These are phyloP conservation scores for Auriscalpium microsporum DNA, from an alignment of 768 basidiomycete genomes.

Conservation along the genomic window DNA sequence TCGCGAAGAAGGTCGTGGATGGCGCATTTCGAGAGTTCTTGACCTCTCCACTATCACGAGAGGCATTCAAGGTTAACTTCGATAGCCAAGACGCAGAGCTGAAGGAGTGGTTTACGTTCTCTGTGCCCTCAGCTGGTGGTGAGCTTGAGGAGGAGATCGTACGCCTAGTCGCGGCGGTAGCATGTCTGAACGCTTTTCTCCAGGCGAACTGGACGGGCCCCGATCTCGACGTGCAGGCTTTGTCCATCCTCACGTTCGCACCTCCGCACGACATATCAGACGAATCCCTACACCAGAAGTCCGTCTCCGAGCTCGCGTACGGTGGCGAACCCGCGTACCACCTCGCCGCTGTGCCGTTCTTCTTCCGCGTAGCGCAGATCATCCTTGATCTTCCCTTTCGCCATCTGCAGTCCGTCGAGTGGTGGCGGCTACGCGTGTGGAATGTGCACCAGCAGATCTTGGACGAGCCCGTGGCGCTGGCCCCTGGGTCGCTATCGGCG, in stretches of 20 bases:
- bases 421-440: conserved; percentile 81
- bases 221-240: conserved; percentile 50
- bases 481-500: conserved; percentile 31
- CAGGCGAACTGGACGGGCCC: conserved; percentile 98
- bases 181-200: conserved; percentile 82
- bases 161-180: conserved; percentile 59
- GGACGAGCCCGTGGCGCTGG: conserved; percentile 70
- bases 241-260: conserved; percentile 30
- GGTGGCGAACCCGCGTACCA: conserved; percentile 96
- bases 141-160: conserved; percentile 42
- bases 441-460: conserved; percentile 72
- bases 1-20: conserved; percentile 49
- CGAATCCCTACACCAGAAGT: conserved; percentile 49
- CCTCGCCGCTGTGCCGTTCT: conserved; percentile 56
- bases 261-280: conserved; percentile 27
- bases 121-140: conserved; percentile 21
- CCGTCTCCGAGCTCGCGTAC: conserved; percentile 69
- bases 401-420: conserved; percentile 43
- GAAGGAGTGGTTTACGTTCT: conserved; percentile 26
- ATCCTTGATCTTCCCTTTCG: conserved; percentile 48
- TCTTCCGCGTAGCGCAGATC: conserved; percentile 70
- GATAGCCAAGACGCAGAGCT: conserved; percentile 28
- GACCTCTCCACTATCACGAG: conserved; percentile 26
- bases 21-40: conserved; percentile 50
- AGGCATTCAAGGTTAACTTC: conserved; percentile 26